These are phyloP conservation scores for Candida suzukii DNA, from an alignment of 805 yeast species.

Conservation along the genomic window DNA sequence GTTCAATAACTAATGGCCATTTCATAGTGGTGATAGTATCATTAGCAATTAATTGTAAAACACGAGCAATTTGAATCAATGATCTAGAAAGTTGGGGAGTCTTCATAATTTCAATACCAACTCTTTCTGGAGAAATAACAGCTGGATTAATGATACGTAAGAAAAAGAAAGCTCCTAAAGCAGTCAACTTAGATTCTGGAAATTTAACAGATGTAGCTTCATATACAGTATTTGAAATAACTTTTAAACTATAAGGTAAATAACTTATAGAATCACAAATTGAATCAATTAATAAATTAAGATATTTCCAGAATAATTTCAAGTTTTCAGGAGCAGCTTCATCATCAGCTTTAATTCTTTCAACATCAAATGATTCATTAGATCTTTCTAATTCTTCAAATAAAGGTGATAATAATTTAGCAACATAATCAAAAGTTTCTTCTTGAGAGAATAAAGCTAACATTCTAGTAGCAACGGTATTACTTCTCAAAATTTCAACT, in stretches of 20 bases:
- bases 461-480: constrained; percentile 75
- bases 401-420: constrained; percentile 45
- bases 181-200: constrained; percentile 58
- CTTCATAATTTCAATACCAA: constrained; percentile 12
- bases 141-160: constrained; percentile 83
- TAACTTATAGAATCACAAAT: constrained; percentile 46
- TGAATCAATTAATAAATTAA: constrained; percentile 49
- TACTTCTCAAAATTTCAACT: constrained; percentile 71
- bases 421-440: constrained; percentile 57
- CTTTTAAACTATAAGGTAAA: constrained; percentile 67
- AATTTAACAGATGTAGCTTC: constrained; percentile 51
- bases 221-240: constrained; percentile 62
- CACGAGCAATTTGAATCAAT: constrained; percentile 72
- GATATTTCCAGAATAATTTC: constrained; percentile 45
- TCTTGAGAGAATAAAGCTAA: constrained; percentile 63
- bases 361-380: constrained; percentile 57
- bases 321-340: constrained; percentile 35
- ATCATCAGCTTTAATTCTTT: constrained; percentile 34
- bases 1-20: constrained; percentile 43
- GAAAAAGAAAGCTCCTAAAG: constrained; percentile 84
- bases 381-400: constrained; percentile 43
- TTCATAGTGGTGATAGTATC: constrained; percentile 61
- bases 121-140: constrained; percentile 76
- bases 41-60: constrained; percentile 81
- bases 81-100: constrained; percentile 42